Percentiles rank a stretch among this genome's conserved stretches.
These are phyloP conservation scores for Trametes elegans DNA, from an alignment of 768 basidiomycete genomes.

Conservation along the genomic window DNA sequence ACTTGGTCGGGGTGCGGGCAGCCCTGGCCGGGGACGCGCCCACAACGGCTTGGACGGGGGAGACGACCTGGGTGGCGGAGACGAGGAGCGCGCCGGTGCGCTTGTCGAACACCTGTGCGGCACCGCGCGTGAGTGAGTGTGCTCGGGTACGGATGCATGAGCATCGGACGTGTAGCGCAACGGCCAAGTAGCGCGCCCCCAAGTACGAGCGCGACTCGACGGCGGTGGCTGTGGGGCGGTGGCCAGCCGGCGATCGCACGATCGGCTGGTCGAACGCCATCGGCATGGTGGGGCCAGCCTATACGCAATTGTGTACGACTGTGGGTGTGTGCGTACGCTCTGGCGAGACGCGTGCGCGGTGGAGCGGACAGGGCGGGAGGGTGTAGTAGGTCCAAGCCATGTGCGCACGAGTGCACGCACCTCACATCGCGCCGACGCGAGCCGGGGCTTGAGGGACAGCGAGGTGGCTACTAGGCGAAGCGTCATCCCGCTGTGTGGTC, in stretches of 20 bases:
- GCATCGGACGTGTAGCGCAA: too few species aligned
- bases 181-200: too few species aligned
- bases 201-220: neutral
- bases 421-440: conserved; percentile 22
- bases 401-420: conserved; percentile 5
- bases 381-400: too few species aligned
- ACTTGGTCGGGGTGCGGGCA: neutral
- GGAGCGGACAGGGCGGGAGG: too few species aligned
- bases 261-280: neutral
- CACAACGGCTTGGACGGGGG: conserved; percentile 5
- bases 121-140: neutral
- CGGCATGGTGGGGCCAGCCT: neutral
- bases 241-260: too few species aligned
- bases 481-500: conserved; percentile 24
- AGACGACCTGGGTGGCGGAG: conserved; percentile 23
- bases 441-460: conserved; percentile 14
- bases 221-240: neutral
- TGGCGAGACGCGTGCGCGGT: too few species aligned
- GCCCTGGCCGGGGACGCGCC: neutral
- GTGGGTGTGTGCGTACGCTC: too few species aligned
- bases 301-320: too few species aligned
- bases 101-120: conserved; percentile 24
- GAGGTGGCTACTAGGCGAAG: conserved; percentile 24
- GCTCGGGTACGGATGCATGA: too few species aligned
- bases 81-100: conserved; percentile 21